Base-by-base conservation (phyloP, 345 rosid species). In the Citrus sp. region DNA sequence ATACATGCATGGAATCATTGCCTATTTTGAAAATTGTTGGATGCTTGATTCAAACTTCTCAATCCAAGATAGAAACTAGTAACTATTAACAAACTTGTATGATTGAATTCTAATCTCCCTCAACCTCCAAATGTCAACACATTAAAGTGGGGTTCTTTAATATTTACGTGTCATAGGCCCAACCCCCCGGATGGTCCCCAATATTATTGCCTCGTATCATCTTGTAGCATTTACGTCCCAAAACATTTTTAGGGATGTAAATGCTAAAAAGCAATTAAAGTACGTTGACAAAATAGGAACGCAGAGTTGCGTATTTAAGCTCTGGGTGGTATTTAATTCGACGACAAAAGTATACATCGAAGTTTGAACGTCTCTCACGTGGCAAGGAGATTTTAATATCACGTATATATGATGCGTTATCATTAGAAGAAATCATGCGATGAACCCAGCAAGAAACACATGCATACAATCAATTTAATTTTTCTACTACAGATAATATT, bases 1-100 rank as follows among this genome's bases (percentile, higher is more conserved):
- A 38, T 54, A 72, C 80, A 75, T 81, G 81, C 62, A 84, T 38
- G 55, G 69, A 79, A 82, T 80, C 62, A 84, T 74, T 75, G 67
- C 70, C 62, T 38, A 32, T 76, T 75, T 78, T 82, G 72, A 75
- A 76, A 76, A 56, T 56, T 51, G 21, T 13, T 35, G 66, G 59
- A 51, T 51, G 35, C 54, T 4, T 49, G 42, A 61, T 65, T 65
- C 78, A 65, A 65, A 75, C 49, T 62, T 65, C 51, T 65, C 62
- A 65, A 51, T 38, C 25, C 32, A 18, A 40, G 59, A 61, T 40
- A 40, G 9, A 27, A 5, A 38, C 40, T 9, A 74, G 22, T 25
- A 38, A 55, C 38, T 27, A 35, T 49, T 38, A 38, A 55, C 38
- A 24, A 34, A 18, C 7, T 71, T 9, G 42, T 4, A 58, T 58